These are phyloP conservation scores for Candida ponderosae DNA, from an alignment of 805 yeast species.

Conservation along the genomic window DNA sequence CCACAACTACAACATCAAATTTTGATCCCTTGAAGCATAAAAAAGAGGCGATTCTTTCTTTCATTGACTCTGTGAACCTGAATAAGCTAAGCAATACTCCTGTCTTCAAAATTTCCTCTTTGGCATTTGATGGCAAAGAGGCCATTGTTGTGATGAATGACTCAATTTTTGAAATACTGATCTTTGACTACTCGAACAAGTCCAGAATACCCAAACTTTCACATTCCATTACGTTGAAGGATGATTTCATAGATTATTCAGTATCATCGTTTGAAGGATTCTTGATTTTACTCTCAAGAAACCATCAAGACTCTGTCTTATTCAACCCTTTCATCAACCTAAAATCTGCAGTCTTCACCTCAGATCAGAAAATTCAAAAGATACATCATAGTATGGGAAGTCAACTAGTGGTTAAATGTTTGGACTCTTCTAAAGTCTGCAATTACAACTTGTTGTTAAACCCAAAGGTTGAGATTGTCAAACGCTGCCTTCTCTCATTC, in stretches of 20 bases:
- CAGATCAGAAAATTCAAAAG: constrained; percentile 1
- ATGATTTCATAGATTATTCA: constrained; percentile 30
- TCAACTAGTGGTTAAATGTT: constrained; percentile 9
- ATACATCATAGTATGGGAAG: constrained; percentile 8
- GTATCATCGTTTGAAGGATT: constrained; percentile 33
- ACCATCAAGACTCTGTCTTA: constrained; percentile 26
- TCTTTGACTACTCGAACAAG: constrained; percentile 30
- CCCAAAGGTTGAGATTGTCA: constrained; percentile 38
- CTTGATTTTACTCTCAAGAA: constrained; percentile 32
- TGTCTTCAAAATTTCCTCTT: constrained; percentile 27
- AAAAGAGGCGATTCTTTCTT: constrained; percentile 66
- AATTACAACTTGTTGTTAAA: constrained; percentile 29
- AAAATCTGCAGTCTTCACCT: constrained; percentile 25
- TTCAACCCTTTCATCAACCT: constrained; percentile 53
- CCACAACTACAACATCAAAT: constrained; percentile 31
- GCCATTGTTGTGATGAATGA: constrained; percentile 48
- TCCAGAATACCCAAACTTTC: constrained; percentile 27
- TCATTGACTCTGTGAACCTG: constrained; percentile 36
- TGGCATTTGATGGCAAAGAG: constrained; percentile 48
- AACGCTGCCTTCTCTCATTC: constrained; percentile 39
- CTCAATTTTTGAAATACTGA: constrained; percentile 38
- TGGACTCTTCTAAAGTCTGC: constrained; percentile 5
- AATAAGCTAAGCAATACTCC: constrained; percentile 22
- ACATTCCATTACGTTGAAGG: constrained; percentile 22
- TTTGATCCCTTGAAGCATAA: constrained; percentile 28